Base-by-base conservation (phyloP, 352 stramenopile genomes). In the Phytophthora litchii region DNA sequence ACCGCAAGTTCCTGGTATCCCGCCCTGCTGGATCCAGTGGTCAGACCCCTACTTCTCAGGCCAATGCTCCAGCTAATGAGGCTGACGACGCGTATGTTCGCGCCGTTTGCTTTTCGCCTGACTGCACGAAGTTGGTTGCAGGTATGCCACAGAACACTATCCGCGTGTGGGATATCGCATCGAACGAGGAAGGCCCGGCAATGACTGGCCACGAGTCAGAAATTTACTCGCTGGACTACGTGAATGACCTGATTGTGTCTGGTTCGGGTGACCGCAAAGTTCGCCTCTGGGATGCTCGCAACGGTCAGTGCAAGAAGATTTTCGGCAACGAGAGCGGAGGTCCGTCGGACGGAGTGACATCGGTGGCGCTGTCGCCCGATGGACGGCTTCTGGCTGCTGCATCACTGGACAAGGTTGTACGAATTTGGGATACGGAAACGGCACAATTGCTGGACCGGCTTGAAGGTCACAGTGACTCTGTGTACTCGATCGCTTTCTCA, bases 121-220 rank as follows among this genome's bases (percentile, higher is more conserved):
- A 93, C 53, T 90, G 82, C 53, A 87, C 81, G 5, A 93, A 95
- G 72, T 65, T 95, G 1, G 80, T 93, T 20, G 86, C 86, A n/a
- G 86, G 86, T 35, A 95, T 95, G 86, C 86, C 83, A 21, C 86
- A 93, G 59, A 93, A 93, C 64, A 95, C 86, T 7, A 95, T 95
- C 49, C 82, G 84, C 17, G 80, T 92, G 36, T 95, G 86, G 86
- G 86, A 95, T 56, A 95, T 95, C 60, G 86, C 78, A 7, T 81
- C 86, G 35, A 92, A 95, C 55, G 84, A 95, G 46, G 86, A 95
- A 80, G 83, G 78, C 17, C 81, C 79, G 12, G 68, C 82, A 11
- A 88, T 95, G 76, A 86, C 83, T 35, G 86, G 86, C 41, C 86
- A 95, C 60, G 86, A 95, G 52, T 88, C 84, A 11, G 86, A 93